A percentile compares a stretch with the other conserved stretches of the same genome.
Conservation (phyloP, 257 asterid species). For the Scutellaria barbata region DNA sequence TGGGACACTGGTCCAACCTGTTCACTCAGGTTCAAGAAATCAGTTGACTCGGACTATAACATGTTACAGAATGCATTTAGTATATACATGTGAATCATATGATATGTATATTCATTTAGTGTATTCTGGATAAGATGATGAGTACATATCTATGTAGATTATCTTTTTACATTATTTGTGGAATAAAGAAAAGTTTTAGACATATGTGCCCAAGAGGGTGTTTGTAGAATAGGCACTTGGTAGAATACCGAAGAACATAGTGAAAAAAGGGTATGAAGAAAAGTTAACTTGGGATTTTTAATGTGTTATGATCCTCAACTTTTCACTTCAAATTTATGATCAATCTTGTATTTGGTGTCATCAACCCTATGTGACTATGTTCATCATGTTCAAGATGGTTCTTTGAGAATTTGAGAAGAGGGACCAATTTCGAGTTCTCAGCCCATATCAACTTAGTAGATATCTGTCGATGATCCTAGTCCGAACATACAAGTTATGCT, state of each 20-base stretch:
- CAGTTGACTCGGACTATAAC: too few species aligned
- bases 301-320: neutral
- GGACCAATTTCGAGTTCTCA: neutral
- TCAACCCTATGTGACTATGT: too few species aligned
- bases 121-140: neutral
- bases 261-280: neutral
- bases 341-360: neutral
- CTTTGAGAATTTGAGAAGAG: neutral
- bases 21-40: too few species aligned
- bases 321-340: neutral
- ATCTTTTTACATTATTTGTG: neutral
- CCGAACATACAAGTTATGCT: neutral
- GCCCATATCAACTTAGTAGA: neutral
- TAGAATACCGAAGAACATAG: neutral
- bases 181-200: neutral
- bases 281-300: too few species aligned
- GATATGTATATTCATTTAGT: neutral
- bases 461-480: neutral
- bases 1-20: too few species aligned
- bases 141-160: neutral
- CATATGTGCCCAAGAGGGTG: neutral
- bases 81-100: too few species aligned
- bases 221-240: neutral
- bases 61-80: too few species aligned
- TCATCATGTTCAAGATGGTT: neutral